Base-by-base conservation (phyloP, 768 basidiomycete genomes). In the Rhodocollybia butyracea region DNA sequence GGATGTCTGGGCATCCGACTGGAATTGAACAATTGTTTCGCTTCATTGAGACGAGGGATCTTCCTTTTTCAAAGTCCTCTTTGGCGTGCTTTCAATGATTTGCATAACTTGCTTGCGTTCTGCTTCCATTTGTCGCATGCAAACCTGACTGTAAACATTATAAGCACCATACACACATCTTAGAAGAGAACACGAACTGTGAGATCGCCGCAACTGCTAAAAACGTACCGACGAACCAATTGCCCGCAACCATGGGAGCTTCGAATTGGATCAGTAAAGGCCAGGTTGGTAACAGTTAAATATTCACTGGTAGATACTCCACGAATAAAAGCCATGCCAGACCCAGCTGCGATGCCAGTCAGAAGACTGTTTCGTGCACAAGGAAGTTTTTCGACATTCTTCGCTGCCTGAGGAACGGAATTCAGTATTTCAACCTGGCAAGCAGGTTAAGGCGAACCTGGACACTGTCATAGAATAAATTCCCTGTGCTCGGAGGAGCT, bases 191-290 rank as follows among this genome's bases (percentile, higher is more conserved):
- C 12, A 75, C 83, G 57, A 59, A 91, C 89, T 86, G 91, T 22
- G 86, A 83, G 43, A 83, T 83, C 2, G 84, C 52, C 3, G 89
- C 86, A 38, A 91, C 75, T 21, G 85, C 58, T 59, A 82, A 70
- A 63, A 89, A 93, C 2, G 89, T 85, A 5, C 82, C 88, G 19
- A 90, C 76, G 13, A 86, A 89, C 91, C 91, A 93, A 65, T 90
- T 83, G 2, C 81, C 85, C 34, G 88, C 89, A 36, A 82, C 75
- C 55, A 88, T 75, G 1, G 83, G 77, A 30, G 76, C 90, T 88
- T 55, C 8, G 22, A 31, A 54, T n/a, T n/a, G n/a, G n/a, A 21
- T 22, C 59, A 50, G 26, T 38, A 40, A 38, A 30, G 47, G 22
- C 21, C 40, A 40, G 15, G 36, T 48, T 15, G 22, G 41, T 27